phyloP scores from a whole-genome alignment of 108 stramenopile genomes.

The Stephanodiscus minutulus region DNA sequence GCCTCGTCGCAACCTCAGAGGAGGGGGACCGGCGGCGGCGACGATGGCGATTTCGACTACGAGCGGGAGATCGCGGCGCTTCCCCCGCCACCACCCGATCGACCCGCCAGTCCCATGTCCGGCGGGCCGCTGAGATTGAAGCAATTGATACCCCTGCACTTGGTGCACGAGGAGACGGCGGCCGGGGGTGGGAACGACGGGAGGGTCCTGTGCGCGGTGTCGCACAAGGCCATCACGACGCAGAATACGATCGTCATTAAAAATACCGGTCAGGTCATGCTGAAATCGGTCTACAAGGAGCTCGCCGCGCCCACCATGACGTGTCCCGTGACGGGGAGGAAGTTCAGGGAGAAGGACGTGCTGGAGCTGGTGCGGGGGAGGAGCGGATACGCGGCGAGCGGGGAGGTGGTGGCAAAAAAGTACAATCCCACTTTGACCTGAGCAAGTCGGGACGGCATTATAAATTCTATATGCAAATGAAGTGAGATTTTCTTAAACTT shows the following conservation, averaged over 20 bases:
- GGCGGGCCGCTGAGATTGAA: constrained; percentile 78
- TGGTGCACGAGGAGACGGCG: constrained; percentile 21
- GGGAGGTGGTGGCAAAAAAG: constrained; percentile 62
- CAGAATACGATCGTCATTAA: constrained; percentile 72
- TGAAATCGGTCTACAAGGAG: constrained; percentile 69
- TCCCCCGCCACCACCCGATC: constrained; percentile 61
- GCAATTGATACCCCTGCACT: constrained; percentile 61
- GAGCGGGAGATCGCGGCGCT: constrained; percentile 21
- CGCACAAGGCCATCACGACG: constrained; percentile 76
- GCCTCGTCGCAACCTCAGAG: constrained; percentile 76
- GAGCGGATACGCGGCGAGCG: constrained; percentile 77
- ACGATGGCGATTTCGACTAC: constrained; percentile 31
- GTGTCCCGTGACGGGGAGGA: constrained; percentile 78
- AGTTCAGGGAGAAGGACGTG: constrained; percentile 73
- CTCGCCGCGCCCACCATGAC: constrained; percentile 55
- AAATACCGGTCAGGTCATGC: constrained; percentile 74
- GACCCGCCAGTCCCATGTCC: constrained; percentile 84
- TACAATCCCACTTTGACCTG: constrained; percentile 81
- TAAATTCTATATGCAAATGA: no score
- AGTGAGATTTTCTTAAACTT: no score
- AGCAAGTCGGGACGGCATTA: no score
- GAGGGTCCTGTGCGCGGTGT: constrained; percentile 72
- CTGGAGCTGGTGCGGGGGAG: constrained; percentile 68
- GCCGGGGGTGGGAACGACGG: neutral
- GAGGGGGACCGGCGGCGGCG: constrained; percentile 10